Evolutionary conservation across 163 green algal genomes (phyloP), one percentile per base, ranked within the genome.

Genomic region (Scenedesmus sp.): DNA sequence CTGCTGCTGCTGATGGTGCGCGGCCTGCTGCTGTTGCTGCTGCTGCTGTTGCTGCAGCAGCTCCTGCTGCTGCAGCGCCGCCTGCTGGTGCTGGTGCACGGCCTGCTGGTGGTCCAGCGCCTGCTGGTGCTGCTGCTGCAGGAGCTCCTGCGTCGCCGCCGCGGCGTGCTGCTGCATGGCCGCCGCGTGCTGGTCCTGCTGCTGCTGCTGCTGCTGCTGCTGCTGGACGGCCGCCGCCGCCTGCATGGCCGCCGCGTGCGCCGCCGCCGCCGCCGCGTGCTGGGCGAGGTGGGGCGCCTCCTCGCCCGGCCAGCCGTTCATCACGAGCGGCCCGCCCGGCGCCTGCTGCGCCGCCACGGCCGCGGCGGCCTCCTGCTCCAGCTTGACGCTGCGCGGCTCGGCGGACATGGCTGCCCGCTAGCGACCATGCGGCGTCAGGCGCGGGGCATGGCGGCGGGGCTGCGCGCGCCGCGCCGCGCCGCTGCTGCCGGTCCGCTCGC

Each of bases 281-380:
- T 47, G 17, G 53, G 53, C 70, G 53, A 66, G 0, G 56, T 58
- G n/a, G n/a, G n/a, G n/a, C n/a, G n/a, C n/a, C n/a, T n/a, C n/a
- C n/a, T n/a, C n/a, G n/a, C n/a, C n/a, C n/a, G n/a, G n/a, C n/a
- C n/a, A n/a, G 54, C 70, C 54, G 56, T 78, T 69, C 53, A 78
- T 78, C 70, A 78, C 24, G 70, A n/a, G 70, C 28, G 70, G 70
- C 70, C 56, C 13, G n/a, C 22, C 24, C 48, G 56, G 66, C 66
- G 50, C 48, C 51, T 48, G 48, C 33, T 63, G 47, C 60, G 11
- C 7, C 60, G 50, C n/a, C 48, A 75, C 56, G 39, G 39, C 29
- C 53, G 66, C n/a, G n/a, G n/a, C n/a, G 26, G 11, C n/a, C 36
- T 77, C 69, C 42, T 63, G 53, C 69, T 77, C 69, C 26, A 44